Base-by-base conservation (phyloP, 2,329 filamentous ascomycete genomes). In the Fusarium penzigii region DNA sequence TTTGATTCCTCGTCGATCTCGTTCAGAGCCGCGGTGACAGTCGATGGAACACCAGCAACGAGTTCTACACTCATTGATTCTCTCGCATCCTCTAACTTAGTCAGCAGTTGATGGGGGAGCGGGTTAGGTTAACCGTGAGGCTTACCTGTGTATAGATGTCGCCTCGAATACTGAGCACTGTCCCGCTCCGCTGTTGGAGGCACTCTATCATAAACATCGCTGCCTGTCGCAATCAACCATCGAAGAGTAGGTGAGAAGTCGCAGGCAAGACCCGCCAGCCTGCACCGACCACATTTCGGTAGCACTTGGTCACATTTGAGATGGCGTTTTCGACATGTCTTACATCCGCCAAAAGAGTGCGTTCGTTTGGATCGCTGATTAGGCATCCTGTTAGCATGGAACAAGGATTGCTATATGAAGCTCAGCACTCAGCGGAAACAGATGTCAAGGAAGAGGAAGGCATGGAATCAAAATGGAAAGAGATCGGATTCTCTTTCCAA, bases 261-360 rank as follows among this genome's bases (percentile, higher is more conserved):
- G 13, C 60, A 62, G 1, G 14, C 40, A 29, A 63, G 17, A 1
- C 59, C 59, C 17, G 57, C 58, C 17, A 52, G 50, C 8, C 38
- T 41, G 32, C 57, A 62, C 13, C 59, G 49, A 43, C 55, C 57
- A n/a, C 59, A 62, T 17, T 49, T 42, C 1, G 59, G 59, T 1
- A 51, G 17, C 1, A 47, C 52, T 42, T 62, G 60, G 2, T 62
- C 59, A 39, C 60, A 62, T 9, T 63, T 62, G 17, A 62, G 55
- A 46, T 62, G 60, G 12, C 60, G 55, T 46, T 61, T 63, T 6
- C 59, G 57, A 32, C 59, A 62, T 2, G 59, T 62, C 36, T 61
- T 63, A 29, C 59, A 62, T 2, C 59, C 59, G 1, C 60, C 60
- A 3, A 63, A 60, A 47, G 57, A 60, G 41, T 60, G 57, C 3